Base-by-base conservation (phyloP, 352 stramenopile genomes). In the Elongisporangium prolatum region DNA sequence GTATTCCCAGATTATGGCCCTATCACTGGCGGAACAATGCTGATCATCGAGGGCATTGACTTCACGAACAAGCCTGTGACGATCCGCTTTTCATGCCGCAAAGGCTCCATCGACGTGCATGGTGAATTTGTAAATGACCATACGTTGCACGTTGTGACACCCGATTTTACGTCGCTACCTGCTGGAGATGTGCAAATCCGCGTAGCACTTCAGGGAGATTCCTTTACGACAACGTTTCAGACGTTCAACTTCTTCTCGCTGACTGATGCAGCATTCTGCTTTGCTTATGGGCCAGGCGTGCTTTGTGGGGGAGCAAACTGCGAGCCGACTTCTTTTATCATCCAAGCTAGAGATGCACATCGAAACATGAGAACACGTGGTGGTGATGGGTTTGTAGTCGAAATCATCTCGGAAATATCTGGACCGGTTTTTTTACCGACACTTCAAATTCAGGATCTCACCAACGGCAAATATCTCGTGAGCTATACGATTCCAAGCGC, bases 211-310 rank as follows among this genome's bases (percentile, higher is more conserved):
- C 92, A 96, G 25, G 80, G 88, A 20, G 96, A 98, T 50, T 91
- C 84, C 34, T 97, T 98, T 61, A 98, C 96, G 17, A 98, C 96
- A 25, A 97, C 91, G 48, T 93, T 85, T 54, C 84, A 98, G 53
- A 80, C 80, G 14, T 98, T 98, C 61, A 84, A 69, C 48, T 98
- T 97, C 71, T 98, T 98, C 61, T 82, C 89, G 1, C 93, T 99
- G 17, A 97, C 91, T 0, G 57, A 93, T 56, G 88, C 88, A 17
- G 67, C 77, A 0, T 72, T 93, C 25, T 97, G 84, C 44, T 89
- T 98, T 47, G 95, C 93, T 16, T 98, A 98, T 66, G 96, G 96
- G 0, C 93, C 94, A 8, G 94, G 94, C 16, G 77, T 98, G 21
- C 71, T 98, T 10, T 75, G 69, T 21, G 90, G 91, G n/a, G 86